phyloP scores from a whole-genome alignment of 768 basidiomycete genomes.

The Rhizopogon sp. region DNA sequence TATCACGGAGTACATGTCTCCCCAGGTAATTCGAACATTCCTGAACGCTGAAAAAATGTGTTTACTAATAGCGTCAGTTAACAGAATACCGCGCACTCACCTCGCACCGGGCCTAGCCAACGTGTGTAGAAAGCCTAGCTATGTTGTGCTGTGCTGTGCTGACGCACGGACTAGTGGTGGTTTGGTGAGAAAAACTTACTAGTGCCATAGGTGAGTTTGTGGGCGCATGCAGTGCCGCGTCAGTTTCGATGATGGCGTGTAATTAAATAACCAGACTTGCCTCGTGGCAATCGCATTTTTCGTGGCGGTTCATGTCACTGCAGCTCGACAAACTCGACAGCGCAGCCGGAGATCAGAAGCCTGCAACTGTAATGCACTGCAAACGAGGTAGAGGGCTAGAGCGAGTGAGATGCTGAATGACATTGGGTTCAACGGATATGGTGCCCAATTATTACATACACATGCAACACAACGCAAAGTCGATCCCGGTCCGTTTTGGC shows the following conservation, averaged over 20 bases:
- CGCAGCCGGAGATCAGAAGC: neutral
- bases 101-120: slow-evolving; percentile 5
- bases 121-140: neutral
- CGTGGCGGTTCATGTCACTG: slow-evolving; percentile 16
- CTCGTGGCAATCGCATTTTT: slow-evolving; percentile 20
- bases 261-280: slow-evolving; percentile 4
- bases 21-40: slow-evolving; percentile 6
- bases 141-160: slow-evolving; percentile 8
- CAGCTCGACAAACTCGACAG: neutral
- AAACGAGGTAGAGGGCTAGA: neutral
- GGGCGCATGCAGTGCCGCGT: neutral
- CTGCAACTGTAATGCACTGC: neutral
- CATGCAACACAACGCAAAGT: no score
- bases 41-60: slow-evolving; percentile 24
- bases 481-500: no score
- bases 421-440: no score
- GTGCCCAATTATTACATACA: no score
- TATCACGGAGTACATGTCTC: slow-evolving; percentile 11
- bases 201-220: slow-evolving; percentile 1
- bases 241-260: neutral
- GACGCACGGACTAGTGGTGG: neutral
- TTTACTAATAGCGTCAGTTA: slow-evolving; percentile 4
- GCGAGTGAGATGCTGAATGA: neutral
- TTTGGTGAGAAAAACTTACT: neutral
- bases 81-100: slow-evolving; percentile 4